phyloP scores from a whole-genome alignment of 352 stramenopile genomes.

The Globisporangium mamillatum region DNA sequence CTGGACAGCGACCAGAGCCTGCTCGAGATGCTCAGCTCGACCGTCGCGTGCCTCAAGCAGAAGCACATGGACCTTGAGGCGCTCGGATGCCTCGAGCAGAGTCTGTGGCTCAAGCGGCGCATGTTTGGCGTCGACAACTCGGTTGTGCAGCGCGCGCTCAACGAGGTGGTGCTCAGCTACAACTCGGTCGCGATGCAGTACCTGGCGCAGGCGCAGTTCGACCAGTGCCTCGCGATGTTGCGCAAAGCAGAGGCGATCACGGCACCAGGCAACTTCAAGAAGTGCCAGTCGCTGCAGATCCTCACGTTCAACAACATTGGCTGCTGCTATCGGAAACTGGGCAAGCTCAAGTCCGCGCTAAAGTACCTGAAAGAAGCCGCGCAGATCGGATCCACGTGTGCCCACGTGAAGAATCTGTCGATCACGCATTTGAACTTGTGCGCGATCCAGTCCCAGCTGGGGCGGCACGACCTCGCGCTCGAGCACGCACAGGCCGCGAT shows the following conservation, averaged over 20 bases:
- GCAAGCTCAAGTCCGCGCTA: conserved; percentile 66
- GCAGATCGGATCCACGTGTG: conserved; percentile 47
- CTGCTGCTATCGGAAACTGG: conserved; percentile 77
- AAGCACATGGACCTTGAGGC: conserved; percentile 78
- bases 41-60: conserved; percentile 59
- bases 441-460: conserved; percentile 74
- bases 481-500: conserved; percentile 78
- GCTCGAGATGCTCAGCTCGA: conserved; percentile 71
- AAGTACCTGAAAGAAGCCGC: conserved; percentile 76
- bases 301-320: conserved; percentile 84
- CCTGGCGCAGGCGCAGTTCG: conserved; percentile 46
- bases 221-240: conserved; percentile 67
- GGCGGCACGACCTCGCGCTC: conserved; percentile 58
- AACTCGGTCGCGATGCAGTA: conserved; percentile 79
- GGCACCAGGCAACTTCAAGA: conserved; percentile 58
- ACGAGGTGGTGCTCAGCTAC: conserved; percentile 70
- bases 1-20: conserved; percentile 59
- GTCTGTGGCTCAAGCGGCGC: conserved; percentile 66
- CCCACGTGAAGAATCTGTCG: conserved; percentile 70
- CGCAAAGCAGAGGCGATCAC: conserved; percentile 73
- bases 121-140: conserved; percentile 71
- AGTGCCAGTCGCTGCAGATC: conserved; percentile 68
- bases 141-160: conserved; percentile 48
- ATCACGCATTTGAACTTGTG: conserved; percentile 84
- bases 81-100: conserved; percentile 70